Percentiles rank a stretch among this genome's conserved stretches.
Conservation (phyloP, 768 basidiomycete genomes). For the Gelatoporia subvermispora region DNA sequence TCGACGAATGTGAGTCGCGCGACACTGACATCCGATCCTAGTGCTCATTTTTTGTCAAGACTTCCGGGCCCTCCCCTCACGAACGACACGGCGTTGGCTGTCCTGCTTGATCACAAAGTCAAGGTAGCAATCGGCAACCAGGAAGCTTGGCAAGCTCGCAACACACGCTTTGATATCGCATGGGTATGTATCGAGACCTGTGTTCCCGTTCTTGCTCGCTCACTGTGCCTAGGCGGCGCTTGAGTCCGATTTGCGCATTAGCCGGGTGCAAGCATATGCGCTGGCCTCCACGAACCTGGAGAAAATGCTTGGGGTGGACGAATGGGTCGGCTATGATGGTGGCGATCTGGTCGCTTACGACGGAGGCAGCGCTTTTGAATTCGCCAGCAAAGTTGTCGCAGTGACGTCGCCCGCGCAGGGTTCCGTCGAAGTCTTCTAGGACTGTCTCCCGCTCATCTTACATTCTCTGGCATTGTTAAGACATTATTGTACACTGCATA, state of each 20-base stretch:
- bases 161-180: conserved; percentile 33
- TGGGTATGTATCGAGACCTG: conserved; percentile 27
- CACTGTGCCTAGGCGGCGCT: conserved; percentile 30
- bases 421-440: conserved; percentile 27
- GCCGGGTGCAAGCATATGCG: conserved; percentile 28
- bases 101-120: conserved; percentile 55
- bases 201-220: background rate
- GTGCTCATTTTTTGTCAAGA: conserved; percentile 32
- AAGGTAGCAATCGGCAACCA: conserved; percentile 52
- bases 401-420: conserved; percentile 21
- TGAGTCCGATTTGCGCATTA: conserved; percentile 34
- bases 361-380: conserved; percentile 23
- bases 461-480: no score
- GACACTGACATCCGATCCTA: background rate
- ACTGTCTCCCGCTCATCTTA: no score
- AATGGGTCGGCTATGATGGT: conserved; percentile 31
- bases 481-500: no score
- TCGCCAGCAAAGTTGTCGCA: conserved; percentile 27
- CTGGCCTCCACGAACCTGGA: conserved; percentile 39
- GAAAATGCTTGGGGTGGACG: conserved; percentile 36
- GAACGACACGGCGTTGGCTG: conserved; percentile 46
- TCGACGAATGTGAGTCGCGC: conserved; percentile 47
- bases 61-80: conserved; percentile 68
- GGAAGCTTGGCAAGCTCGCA: conserved; percentile 29
- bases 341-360: conserved; percentile 28